A percentile compares a stretch with the other conserved stretches of the same genome.
phyloP scores from a whole-genome alignment of 495 filamentous ascomycete genomes.

The Bacidia gigantensis region DNA sequence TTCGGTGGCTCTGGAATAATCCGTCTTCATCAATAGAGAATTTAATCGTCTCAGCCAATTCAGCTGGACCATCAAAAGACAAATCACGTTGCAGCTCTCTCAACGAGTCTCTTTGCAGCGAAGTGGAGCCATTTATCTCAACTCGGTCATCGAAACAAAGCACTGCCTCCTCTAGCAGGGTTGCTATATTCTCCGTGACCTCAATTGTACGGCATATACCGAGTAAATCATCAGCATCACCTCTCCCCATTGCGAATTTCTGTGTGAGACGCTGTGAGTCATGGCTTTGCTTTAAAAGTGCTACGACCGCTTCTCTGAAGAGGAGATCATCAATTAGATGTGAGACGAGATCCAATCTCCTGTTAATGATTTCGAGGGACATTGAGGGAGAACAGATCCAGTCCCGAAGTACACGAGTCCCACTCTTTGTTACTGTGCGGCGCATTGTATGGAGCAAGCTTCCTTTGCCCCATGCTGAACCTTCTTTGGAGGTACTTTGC shows the following conservation, averaged over 20 bases:
- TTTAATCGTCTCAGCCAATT: slow-evolving; percentile 55
- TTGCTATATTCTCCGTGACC: slow-evolving; percentile 56
- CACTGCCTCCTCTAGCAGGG: slow-evolving; percentile 24
- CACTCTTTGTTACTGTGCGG: slow-evolving; percentile 79
- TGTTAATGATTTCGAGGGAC: slow-evolving; percentile 62
- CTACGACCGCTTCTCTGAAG: slow-evolving; percentile 53
- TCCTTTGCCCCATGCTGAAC: slow-evolving; percentile 48
- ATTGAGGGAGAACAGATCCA: slow-evolving; percentile 83
- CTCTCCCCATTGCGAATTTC: slow-evolving; percentile 79
- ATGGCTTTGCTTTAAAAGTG: slow-evolving; percentile 59
- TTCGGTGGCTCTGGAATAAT: slow-evolving; percentile 59
- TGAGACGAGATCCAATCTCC: slow-evolving; percentile 69
- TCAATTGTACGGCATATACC: slow-evolving; percentile 68
- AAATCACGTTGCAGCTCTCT: slow-evolving; percentile 44
- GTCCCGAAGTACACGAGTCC: slow-evolving; percentile 64
- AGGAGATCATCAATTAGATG: slow-evolving; percentile 45
- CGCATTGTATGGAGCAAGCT: slow-evolving; percentile 82
- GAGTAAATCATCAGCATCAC: slow-evolving; percentile 88
- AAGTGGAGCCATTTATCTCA: background rate
- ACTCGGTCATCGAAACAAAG: slow-evolving; percentile 19
- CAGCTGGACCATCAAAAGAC: slow-evolving; percentile 49
- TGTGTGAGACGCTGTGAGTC: slow-evolving; percentile 85
- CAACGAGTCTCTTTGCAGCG: slow-evolving; percentile 32
- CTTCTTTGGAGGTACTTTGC: slow-evolving; percentile 65
- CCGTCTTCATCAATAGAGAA: slow-evolving; percentile 89